Evolutionary conservation across 768 basidiomycete species (phyloP).

Genomic region (Mrakia gelida): DNA sequence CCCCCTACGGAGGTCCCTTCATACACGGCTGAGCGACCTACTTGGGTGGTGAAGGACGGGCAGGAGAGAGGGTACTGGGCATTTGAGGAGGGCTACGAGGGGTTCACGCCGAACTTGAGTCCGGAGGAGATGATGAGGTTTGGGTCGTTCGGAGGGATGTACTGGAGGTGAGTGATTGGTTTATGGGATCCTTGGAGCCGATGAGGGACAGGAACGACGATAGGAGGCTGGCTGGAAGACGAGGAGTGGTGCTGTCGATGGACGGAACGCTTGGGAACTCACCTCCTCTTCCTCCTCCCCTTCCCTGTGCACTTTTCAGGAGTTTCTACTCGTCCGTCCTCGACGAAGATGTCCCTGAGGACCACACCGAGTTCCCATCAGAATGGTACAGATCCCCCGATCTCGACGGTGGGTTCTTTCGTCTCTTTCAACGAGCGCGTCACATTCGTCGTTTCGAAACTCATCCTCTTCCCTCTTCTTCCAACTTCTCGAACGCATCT

Average conservation of each 20-base stretch:
- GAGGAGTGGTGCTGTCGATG: not conserved
- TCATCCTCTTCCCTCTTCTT: not conserved
- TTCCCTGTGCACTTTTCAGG: not conserved
- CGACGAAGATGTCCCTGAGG: not conserved
- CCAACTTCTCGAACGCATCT: too few species aligned
- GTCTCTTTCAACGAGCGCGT: not conserved
- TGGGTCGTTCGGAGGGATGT: constrained; percentile 24
- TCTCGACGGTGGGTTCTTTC: constrained; percentile 12
- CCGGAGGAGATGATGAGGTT: constrained; percentile 27
- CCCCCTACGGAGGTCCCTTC: not conserved
- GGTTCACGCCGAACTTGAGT: constrained; percentile 29
- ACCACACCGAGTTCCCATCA: not conserved
- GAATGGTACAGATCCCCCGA: constrained; percentile 25
- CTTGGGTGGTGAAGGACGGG: not conserved
- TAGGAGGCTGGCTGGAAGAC: not conserved
- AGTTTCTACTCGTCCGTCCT: constrained; percentile 13
- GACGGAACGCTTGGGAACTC: not conserved
- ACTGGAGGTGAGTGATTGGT: constrained; percentile 12
- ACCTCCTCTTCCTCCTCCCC: not conserved
- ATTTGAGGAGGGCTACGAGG: constrained; percentile 30
- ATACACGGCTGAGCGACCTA: not conserved
- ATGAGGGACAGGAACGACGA: not conserved
- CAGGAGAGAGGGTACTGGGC: constrained; percentile 11
- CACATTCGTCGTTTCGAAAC: too few species aligned
- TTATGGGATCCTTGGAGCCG: too few species aligned